Base-by-base conservation (phyloP, 2,329 filamentous ascomycete genomes). In the Neurospora sp. region DNA sequence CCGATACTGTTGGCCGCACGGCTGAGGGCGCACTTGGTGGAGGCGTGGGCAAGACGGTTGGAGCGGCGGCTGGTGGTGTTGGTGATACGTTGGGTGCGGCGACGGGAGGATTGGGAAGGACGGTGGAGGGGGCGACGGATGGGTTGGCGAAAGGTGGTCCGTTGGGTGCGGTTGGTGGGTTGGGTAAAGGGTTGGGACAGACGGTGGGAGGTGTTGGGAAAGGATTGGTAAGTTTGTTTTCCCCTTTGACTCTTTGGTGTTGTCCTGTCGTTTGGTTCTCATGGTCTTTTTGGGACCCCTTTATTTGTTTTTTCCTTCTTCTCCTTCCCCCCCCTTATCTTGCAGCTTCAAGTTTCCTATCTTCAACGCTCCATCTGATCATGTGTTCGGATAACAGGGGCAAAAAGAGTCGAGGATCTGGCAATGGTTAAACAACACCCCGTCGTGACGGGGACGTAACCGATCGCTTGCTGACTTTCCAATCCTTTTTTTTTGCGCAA, bases 131-230 rank as follows among this genome's bases (percentile, higher is more conserved):
- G 33, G 72, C 73, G 33, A 71, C 72, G 8, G 69, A 65, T 15
- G 72, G 71, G 17, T 57, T 73, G 69, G 67, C 72, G n/a, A 28
- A 57, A 19, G 70, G 70, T 11, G 73, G 71, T 8, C 66, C 72
- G 23, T 40, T 71, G 23, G 73, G 72, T n/a, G 70, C 72, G 1
- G 72, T 74, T 6, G 73, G 72, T 4, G 73, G 72, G 4, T 8
- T 73, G 2, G 71, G 71, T 6, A 69, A 71, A 28, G 73, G 73
- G 6, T 8, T 72, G 38, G 73, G 73, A 4, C 12, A 72, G 57
- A 74, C 73, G 2, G 73, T 74, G 8, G 71, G 72, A 6, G 73
- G 71, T 5, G 70, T 73, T 11, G 73, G 73, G 0, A 71, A 68
- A 68, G 73, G 73, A 41, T 65, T 73, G 72, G 72, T 73, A 72